These are phyloP conservation scores for Paramecium sonneborni DNA, from an alignment of 73 alveolate species.

Conservation along the genomic window DNA sequence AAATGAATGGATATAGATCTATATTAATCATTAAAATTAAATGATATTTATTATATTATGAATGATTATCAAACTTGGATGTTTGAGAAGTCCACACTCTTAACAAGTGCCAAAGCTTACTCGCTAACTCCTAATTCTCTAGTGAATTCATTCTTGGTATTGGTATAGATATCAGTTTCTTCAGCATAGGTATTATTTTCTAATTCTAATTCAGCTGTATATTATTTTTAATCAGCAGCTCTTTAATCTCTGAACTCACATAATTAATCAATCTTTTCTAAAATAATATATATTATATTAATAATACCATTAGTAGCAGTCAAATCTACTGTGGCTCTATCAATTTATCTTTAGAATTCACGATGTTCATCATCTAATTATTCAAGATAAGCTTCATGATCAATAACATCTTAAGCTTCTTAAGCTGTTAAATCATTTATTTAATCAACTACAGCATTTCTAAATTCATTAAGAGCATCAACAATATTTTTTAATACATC, in stretches of 20 bases:
- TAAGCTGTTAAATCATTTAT: slow-evolving; percentile 32
- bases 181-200: slow-evolving; percentile 52
- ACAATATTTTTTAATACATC: neutral
- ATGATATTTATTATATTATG: neutral
- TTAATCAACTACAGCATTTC: slow-evolving; percentile 36
- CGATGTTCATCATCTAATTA: slow-evolving; percentile 28
- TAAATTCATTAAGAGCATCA: slow-evolving; percentile 43
- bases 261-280: slow-evolving; percentile 28
- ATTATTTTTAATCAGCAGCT: neutral
- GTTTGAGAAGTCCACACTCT: slow-evolving; percentile 34
- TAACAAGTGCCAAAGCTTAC: slow-evolving; percentile 45
- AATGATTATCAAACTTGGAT: slow-evolving; percentile 14
- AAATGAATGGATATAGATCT: neutral
- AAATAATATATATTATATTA: neutral
- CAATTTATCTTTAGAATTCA: slow-evolving; percentile 39
- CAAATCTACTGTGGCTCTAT: neutral
- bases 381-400: slow-evolving; percentile 49
- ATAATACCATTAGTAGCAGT: slow-evolving; percentile 22
- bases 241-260: slow-evolving; percentile 16
- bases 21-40: neutral
- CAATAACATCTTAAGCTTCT: slow-evolving; percentile 48
- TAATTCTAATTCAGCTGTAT: slow-evolving; percentile 3
- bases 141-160: neutral
- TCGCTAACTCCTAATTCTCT: slow-evolving; percentile 49
- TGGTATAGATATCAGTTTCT: slow-evolving; percentile 31